Base-by-base conservation (phyloP, 345 rosid species). In the Brassica carinata region DNA sequence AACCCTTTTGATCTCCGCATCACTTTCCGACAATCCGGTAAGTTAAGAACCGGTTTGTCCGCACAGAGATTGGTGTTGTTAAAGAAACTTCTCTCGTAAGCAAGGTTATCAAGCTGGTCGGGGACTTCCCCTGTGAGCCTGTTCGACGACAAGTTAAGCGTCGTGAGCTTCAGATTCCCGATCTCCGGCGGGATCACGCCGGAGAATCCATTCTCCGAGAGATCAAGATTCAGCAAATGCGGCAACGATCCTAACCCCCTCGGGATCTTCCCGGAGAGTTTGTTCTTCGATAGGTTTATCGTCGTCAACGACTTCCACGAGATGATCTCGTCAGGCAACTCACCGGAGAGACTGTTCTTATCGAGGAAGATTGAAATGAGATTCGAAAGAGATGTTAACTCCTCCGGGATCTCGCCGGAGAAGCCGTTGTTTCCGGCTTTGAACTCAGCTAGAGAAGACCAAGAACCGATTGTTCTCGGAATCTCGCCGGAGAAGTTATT, bases 81-180 rank as follows among this genome's bases (percentile, higher is more conserved):
- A 70, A 88, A 77, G 87, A 95, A 95, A 69, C 99, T 87, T 45
- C 75, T 73, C 64, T 88, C 90, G 27, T 85, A 95, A 0, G 91
- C 99, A 61, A 80, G 87, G 83, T 89, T 93, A 80, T 87, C 75
- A 29, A 86, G 78, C 40, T 53, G 84, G 13, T 75, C 69, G 0
- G 98, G 99, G 72, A 94, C 86, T 71, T 71, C 75, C 14, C 99
- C 99, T 0, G 79, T 74, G 9, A 95, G 92, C 65, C 69, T 74
- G 64, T 95, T 95, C 27, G 96, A 91, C 29, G 99, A 91, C 75
- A 95, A 72, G 65, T 95, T 75, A 71, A 93, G 89, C 14, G 30
- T 33, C 15, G 80, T 61, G 19, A 89, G 84, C 86, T 13, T 82
- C 77, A 92, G 1, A 3, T 74, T 79, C 57, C 92, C 92, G 5